These are phyloP conservation scores for Ustilago tritici DNA, from an alignment of 1,284 basidiomycete genomes.

Conservation along the genomic window DNA sequence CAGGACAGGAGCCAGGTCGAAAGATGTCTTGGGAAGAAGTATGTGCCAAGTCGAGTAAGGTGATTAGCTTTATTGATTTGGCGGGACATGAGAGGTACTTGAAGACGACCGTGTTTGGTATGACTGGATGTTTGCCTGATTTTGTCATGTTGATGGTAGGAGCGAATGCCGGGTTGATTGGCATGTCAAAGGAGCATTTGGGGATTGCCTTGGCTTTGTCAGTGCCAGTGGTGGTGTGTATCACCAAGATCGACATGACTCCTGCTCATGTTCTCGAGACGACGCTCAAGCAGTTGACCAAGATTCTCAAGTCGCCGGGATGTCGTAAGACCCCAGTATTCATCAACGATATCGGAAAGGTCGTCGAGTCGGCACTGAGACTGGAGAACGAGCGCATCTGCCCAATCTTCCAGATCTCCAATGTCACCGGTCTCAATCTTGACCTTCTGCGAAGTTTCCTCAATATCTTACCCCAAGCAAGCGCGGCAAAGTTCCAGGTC, in stretches of 20 bases:
- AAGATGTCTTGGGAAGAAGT: slow-evolving; percentile 86
- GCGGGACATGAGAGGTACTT: slow-evolving; percentile 71
- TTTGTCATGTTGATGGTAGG: slow-evolving; percentile 97
- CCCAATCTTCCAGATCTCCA: slow-evolving; percentile 92
- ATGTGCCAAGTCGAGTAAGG: slow-evolving; percentile 88
- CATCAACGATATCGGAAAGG: slow-evolving; percentile 52
- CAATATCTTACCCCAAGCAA: slow-evolving; percentile 67
- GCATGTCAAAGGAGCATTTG: slow-evolving; percentile 94
- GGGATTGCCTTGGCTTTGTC: slow-evolving; percentile 93
- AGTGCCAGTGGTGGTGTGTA: slow-evolving; percentile 91
- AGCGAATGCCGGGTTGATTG: slow-evolving; percentile 91
- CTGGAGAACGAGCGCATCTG: slow-evolving; percentile 75
- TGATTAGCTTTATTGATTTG: slow-evolving; percentile 84
- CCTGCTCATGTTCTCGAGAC: slow-evolving; percentile 88
- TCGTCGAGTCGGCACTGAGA: slow-evolving; percentile 60
- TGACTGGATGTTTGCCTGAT: slow-evolving; percentile 93
- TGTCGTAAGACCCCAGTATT: slow-evolving; percentile 73
- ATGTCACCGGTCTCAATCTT: slow-evolving; percentile 93
- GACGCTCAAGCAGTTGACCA: slow-evolving; percentile 90
- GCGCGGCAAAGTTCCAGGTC: slow-evolving; percentile 62
- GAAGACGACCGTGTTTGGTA: slow-evolving; percentile 92
- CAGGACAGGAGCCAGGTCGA: slow-evolving; percentile 46
- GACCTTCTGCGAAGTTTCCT: slow-evolving; percentile 73
- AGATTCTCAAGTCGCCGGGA: slow-evolving; percentile 92
- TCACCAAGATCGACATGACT: slow-evolving; percentile 99